phyloP scores from a whole-genome alignment of 495 filamentous ascomycete genomes.

The Aspergillus conjunctus region DNA sequence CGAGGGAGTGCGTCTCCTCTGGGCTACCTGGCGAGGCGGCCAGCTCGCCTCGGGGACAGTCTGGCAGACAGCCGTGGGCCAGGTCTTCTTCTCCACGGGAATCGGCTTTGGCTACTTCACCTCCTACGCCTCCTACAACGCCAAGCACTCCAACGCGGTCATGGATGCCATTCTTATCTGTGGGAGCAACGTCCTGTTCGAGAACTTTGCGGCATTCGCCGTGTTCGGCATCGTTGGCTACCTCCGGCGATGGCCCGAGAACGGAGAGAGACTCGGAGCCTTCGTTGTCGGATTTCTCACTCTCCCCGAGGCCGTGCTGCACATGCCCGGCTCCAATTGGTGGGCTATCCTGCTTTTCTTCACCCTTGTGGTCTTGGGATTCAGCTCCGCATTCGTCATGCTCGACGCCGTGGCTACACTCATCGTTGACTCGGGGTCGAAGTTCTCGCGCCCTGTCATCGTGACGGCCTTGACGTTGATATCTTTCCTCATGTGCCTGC shows the following conservation, averaged over 20 bases:
- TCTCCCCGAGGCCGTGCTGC: slow-evolving; percentile 38
- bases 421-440: slow-evolving; percentile 26
- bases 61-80: slow-evolving; percentile 34
- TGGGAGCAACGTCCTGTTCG: slow-evolving; percentile 41
- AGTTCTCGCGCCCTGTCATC: slow-evolving; percentile 27
- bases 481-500: slow-evolving; percentile 32
- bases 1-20: slow-evolving; percentile 33
- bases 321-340: slow-evolving; percentile 45
- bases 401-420: slow-evolving; percentile 30
- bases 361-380: slow-evolving; percentile 35
- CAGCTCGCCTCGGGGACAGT: slow-evolving; percentile 31
- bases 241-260: slow-evolving; percentile 33
- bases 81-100: slow-evolving; percentile 33
- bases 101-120: slow-evolving; percentile 35
- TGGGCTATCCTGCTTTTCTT: slow-evolving; percentile 43
- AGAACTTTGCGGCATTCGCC: slow-evolving; percentile 45
- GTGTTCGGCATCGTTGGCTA: slow-evolving; percentile 46
- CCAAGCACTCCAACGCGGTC: slow-evolving; percentile 39
- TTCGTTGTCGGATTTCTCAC: slow-evolving; percentile 45
- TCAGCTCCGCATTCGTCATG: slow-evolving; percentile 33
- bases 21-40: slow-evolving; percentile 30
- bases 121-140: slow-evolving; percentile 33
- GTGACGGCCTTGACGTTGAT: slow-evolving; percentile 28
- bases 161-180: slow-evolving; percentile 43
- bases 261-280: slow-evolving; percentile 35